A percentile compares a stretch with the other conserved stretches of the same genome.
Conservation (phyloP, 1,284 basidiomycete species). For the Moesziomyces sp. region DNA sequence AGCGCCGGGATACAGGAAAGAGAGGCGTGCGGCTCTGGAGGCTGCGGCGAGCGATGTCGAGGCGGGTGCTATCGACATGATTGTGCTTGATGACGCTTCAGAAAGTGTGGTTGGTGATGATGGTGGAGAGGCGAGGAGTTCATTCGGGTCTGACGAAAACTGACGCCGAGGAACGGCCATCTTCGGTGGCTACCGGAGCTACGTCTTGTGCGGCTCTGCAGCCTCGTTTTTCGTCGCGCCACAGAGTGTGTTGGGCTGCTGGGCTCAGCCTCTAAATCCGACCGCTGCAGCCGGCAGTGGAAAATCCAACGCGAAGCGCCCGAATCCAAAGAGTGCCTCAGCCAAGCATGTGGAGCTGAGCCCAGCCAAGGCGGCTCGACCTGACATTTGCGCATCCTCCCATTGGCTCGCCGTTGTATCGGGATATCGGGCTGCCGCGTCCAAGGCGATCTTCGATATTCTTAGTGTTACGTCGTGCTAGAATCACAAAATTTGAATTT, state of each 20-base stretch:
- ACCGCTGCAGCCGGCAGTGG: neutral
- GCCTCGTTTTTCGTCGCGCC: too few species aligned
- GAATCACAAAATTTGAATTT: too few species aligned
- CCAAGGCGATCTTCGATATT: too few species aligned
- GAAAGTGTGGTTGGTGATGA: neutral
- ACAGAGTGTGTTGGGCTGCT: too few species aligned
- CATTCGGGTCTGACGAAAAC: too few species aligned
- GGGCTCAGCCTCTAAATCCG: slow-evolving; percentile 21
- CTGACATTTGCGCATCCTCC: slow-evolving; percentile 29
- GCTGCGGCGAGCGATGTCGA: slow-evolving; percentile 7
- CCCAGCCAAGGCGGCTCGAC: neutral
- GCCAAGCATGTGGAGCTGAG: slow-evolving; percentile 2
- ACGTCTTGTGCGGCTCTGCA: too few species aligned
- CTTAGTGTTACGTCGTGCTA: too few species aligned
- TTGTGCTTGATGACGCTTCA: neutral
- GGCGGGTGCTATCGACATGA: slow-evolving; percentile 18
- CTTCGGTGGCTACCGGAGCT: too few species aligned
- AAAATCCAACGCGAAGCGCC: too few species aligned
- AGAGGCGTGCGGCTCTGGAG: slow-evolving; percentile 24
- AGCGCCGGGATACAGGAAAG: slow-evolving; percentile 33
- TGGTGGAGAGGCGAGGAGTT: slow-evolving; percentile 5
- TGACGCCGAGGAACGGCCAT: too few species aligned
- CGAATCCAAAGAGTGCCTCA: too few species aligned
- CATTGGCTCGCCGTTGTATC: slow-evolving; percentile 15
- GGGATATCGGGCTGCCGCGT: too few species aligned